These are phyloP conservation scores for Sistotremastrum niveocremeum DNA, from an alignment of 768 basidiomycete species.

Conservation along the genomic window DNA sequence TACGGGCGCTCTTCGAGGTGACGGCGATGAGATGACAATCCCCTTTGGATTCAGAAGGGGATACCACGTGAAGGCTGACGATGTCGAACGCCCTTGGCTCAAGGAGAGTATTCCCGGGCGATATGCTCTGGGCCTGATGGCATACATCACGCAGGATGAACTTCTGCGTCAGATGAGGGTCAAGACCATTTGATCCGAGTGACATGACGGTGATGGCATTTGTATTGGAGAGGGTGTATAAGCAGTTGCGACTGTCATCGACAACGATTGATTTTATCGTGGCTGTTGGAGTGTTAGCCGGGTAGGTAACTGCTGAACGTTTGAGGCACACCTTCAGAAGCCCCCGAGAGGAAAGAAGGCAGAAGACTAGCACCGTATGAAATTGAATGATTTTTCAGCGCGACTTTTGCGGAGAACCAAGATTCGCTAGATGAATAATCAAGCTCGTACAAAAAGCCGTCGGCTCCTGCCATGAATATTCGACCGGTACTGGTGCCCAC, in stretches of 20 bases:
- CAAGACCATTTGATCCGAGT: slow-evolving; percentile 15
- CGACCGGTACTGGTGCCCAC: slow-evolving; percentile 68
- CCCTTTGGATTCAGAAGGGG: slow-evolving; percentile 49
- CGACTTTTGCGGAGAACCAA: slow-evolving; percentile 82
- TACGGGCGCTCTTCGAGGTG: slow-evolving; percentile 67
- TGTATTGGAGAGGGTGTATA: slow-evolving; percentile 65
- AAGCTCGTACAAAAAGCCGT: slow-evolving; percentile 84
- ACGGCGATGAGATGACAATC: slow-evolving; percentile 69
- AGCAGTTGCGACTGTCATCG: slow-evolving; percentile 53
- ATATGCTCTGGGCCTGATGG: slow-evolving; percentile 69
- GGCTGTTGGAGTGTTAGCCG: no score
- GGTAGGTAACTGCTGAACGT: slow-evolving; percentile 28
- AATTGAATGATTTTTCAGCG: slow-evolving; percentile 78
- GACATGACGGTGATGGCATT: slow-evolving; percentile 17
- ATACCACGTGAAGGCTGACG: slow-evolving; percentile 54
- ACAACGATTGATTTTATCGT: slow-evolving; percentile 47
- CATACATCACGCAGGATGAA: slow-evolving; percentile 65
- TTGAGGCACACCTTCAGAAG: slow-evolving; percentile 43
- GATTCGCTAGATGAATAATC: slow-evolving; percentile 84
- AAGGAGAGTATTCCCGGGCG: slow-evolving; percentile 61
- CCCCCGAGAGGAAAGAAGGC: slow-evolving; percentile 55
- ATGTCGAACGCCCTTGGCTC: slow-evolving; percentile 60
- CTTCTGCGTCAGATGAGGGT: slow-evolving; percentile 56
- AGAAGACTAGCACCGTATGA: slow-evolving; percentile 67
- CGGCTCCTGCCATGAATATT: slow-evolving; percentile 85